Base-by-base conservation (phyloP, 176 grass and related monocot species). In the Phragmites australis region DNA sequence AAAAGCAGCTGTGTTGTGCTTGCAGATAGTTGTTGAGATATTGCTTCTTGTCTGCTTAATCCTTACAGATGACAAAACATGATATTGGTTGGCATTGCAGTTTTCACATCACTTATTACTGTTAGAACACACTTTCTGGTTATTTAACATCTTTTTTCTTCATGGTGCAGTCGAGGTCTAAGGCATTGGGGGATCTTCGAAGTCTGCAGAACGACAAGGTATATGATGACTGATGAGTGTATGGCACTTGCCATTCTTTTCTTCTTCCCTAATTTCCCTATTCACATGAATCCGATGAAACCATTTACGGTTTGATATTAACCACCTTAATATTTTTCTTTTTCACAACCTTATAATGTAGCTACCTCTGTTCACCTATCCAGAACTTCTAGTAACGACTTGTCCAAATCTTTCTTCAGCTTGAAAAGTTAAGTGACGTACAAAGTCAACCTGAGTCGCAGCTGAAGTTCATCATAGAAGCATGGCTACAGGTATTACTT, bases 361-460 rank as follows among this genome's bases (percentile, higher is more conserved):
- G 8, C 34, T 53, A 54, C 21, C 48, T 57, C 27, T 65, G 19
- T 70, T 43, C 9, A n/a, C 67, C 8, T 72, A 48, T 89, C 52
- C n/a, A 81, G 56, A 75, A 70, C 13, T 54, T 43, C 11, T 83
- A 55, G 23, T 53, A 23, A 89, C 45, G 65, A 81, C 5, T 52
- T 80, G 4, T 37, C 10, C 30, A 73, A 65, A 72, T 87, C 50
- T 72, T 78, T 88, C 16, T 75, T 68, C 82, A 99, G 96, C 96
- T 99, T 89, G 96, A 99, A 85, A 95, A 88, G 82, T 84, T 99
- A 79, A 99, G 96, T 40, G 96, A 95, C 74, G 91, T 78, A 83
- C 96, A 99, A 87, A 99, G 93, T 41, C 96, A 99, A 79, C 96
- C 96, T 49, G 96, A 99, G 82, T 99, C 96, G 49, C 96, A 99